Conservation (phyloP, 495 filamentous ascomycete species). For the Amphirosellinia nigrospora region DNA sequence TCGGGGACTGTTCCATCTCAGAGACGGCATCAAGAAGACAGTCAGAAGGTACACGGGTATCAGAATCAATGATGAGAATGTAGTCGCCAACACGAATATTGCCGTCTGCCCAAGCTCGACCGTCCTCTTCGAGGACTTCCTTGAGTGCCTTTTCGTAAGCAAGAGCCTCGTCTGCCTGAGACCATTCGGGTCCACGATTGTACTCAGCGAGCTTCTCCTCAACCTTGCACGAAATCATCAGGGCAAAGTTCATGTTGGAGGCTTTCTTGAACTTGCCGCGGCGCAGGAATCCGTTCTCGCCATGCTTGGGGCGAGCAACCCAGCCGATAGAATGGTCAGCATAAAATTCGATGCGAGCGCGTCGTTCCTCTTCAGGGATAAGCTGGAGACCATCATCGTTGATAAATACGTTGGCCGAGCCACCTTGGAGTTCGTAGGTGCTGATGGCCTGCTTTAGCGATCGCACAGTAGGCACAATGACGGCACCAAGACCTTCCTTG, state of each 20-base stretch:
- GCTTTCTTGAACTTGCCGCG: constrained; percentile 77
- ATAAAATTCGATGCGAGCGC: constrained; percentile 70
- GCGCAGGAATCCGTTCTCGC: constrained; percentile 65
- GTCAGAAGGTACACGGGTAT: constrained; percentile 76
- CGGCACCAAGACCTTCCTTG: constrained; percentile 69
- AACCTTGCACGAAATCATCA: constrained; percentile 76
- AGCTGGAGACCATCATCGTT: constrained; percentile 82
- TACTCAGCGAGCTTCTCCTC: constrained; percentile 69
- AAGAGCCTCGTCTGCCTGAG: constrained; percentile 69
- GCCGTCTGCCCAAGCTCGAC: constrained; percentile 78
- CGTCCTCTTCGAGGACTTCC: constrained; percentile 72
- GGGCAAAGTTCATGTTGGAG: constrained; percentile 83
- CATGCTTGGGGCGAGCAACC: constrained; percentile 72
- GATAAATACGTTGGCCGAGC: constrained; percentile 80
- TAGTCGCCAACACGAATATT: constrained; percentile 83
- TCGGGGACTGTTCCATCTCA: constrained; percentile 83
- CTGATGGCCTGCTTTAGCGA: constrained; percentile 77
- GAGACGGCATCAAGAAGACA: constrained; percentile 78
- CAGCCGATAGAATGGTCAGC: constrained; percentile 80
- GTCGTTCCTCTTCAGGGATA: constrained; percentile 67
- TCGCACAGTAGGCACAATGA: constrained; percentile 71
- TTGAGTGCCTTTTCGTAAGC: constrained; percentile 72
- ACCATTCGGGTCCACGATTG: constrained; percentile 66
- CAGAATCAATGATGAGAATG: constrained; percentile 77
- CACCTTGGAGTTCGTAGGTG: constrained; percentile 80